A percentile compares a stretch with the other conserved stretches of the same genome.
Evolutionary conservation across 768 basidiomycete genomes (phyloP).

Genomic region (Leccinum subtestaceum): DNA sequence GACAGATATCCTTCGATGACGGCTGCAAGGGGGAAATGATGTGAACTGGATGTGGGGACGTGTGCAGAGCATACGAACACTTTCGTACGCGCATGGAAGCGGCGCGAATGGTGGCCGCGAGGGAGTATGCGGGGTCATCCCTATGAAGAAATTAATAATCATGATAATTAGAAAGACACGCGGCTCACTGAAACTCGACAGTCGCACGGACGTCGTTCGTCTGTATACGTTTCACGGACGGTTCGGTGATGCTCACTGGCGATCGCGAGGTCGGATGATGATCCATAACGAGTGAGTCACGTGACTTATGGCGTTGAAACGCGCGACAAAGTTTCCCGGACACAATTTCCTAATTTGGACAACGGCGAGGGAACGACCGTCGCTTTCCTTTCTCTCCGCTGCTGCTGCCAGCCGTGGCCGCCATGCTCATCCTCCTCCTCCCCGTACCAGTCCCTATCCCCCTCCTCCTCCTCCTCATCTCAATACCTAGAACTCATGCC

Average conservation of each 20-base stretch:
- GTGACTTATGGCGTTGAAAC: neutral
- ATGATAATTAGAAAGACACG: neutral
- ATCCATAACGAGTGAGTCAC: constrained; percentile 7
- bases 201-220: constrained; percentile 32
- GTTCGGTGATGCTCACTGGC: neutral
- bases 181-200: constrained; percentile 26
- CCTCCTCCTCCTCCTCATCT: constrained; percentile 5
- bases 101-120: constrained; percentile 52
- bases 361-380: constrained; percentile 5
- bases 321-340: neutral
- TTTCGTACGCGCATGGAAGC: constrained; percentile 59
- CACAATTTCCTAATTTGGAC: constrained; percentile 10
- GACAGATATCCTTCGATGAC: constrained; percentile 62
- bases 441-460: neutral
- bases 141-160: neutral
- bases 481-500: constrained; percentile 17
- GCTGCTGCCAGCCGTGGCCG: neutral
- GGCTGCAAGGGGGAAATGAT: constrained; percentile 39
- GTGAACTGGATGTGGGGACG: constrained; percentile 26
- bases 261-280: constrained; percentile 1
- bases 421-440: neutral
- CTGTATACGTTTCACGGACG: constrained; percentile 35
- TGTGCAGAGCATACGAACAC: constrained; percentile 40
- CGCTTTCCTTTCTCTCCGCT: constrained; percentile 19
- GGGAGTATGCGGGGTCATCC: constrained; percentile 4